These are phyloP conservation scores for Schrenkiella parvula DNA, from an alignment of 345 rosid species.

Conservation along the genomic window DNA sequence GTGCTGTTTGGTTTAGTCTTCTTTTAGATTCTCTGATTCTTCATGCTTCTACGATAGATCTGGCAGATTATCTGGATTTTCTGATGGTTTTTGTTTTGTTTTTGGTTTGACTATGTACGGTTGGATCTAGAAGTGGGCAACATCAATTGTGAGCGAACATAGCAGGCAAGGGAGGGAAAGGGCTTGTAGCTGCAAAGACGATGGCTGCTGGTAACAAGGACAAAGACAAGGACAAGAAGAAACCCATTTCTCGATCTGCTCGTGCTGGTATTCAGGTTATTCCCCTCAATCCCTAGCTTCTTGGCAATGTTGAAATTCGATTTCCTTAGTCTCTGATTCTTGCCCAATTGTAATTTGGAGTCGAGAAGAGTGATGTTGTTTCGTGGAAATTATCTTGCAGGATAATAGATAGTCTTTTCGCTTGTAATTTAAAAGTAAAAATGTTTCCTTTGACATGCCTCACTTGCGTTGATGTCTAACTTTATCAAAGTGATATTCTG, in stretches of 20 bases:
- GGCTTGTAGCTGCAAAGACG: slow-evolving; percentile 76
- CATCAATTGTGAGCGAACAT: slow-evolving; percentile 23
- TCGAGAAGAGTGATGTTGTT: not conserved
- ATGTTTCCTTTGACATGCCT: not conserved
- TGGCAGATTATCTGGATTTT: not conserved
- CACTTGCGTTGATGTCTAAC: not conserved
- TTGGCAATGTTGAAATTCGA: not conserved
- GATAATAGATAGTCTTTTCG: not conserved
- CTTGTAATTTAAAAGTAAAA: not conserved
- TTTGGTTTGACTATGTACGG: not conserved
- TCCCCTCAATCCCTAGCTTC: slow-evolving; percentile 4
- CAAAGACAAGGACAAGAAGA: slow-evolving; percentile 83
- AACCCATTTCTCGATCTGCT: slow-evolving; percentile 81
- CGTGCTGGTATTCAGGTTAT: slow-evolving; percentile 96
- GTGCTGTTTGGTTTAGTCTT: not conserved
- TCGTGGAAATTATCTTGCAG: not conserved
- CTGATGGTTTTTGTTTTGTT: not conserved
- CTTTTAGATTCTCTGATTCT: not conserved
- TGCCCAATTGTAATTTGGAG: not conserved
- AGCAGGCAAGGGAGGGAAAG: slow-evolving; percentile 98
- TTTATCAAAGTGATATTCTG: not conserved
- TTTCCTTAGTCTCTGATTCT: not conserved
- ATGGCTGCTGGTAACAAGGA: slow-evolving; percentile 82
- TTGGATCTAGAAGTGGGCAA: slow-evolving; percentile 8
- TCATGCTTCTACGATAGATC: not conserved